A percentile compares a stretch with the other conserved stretches of the same genome.
Conservation (phyloP, 148 eudicot genomes). For the Bassia scoparia region DNA sequence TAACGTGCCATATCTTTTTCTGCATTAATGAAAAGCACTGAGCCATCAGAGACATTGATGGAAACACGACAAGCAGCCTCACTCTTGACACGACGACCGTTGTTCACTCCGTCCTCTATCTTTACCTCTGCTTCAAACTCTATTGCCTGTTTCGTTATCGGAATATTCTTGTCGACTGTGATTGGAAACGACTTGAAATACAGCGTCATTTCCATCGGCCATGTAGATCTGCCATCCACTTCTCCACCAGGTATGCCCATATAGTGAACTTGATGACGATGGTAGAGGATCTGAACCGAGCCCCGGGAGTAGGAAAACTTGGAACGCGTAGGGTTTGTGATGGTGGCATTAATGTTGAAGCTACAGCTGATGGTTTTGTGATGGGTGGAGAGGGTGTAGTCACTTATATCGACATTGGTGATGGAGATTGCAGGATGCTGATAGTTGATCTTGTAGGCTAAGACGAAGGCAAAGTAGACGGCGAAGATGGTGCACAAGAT, state of each 20-base stretch:
- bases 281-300: not conserved
- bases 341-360: not conserved
- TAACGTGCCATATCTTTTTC: no score
- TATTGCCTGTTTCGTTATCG: no score
- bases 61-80: no score
- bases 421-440: not conserved
- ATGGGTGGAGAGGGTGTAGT: not conserved
- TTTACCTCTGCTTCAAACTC: no score
- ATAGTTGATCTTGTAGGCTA: not conserved
- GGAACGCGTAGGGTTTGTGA: not conserved
- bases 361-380: not conserved
- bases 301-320: not conserved
- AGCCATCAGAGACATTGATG: no score
- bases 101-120: no score
- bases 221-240: no score
- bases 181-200: no score
- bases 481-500: not conserved
- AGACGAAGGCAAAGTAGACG: not conserved
- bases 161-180: no score
- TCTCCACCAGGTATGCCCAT: not conserved
- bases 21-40: no score
- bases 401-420: not conserved
- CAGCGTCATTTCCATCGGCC: no score
- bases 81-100: no score
- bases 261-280: not conserved